Evolutionary conservation across 1,284 basidiomycete species (phyloP), one percentile per base, ranked within the genome.

Genomic region (Ceratobasidium sp.): DNA sequence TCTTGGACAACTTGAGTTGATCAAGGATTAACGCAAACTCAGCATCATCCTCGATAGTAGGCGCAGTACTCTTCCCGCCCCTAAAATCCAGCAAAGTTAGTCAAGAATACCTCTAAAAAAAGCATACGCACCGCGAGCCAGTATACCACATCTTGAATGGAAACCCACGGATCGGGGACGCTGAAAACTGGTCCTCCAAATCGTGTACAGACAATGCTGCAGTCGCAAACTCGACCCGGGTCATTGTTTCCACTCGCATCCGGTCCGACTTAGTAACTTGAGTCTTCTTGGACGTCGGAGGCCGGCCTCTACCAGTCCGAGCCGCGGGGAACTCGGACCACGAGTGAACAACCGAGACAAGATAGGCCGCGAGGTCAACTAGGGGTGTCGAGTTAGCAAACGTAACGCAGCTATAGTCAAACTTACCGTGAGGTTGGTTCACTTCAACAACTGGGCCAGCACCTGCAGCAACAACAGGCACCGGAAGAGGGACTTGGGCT

Each of bases 121-220:
- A 20, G 40, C 54, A 78, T 76, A 81, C 65, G 15, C 69, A 83
- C 80, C 42, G 73, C 2, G 71, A 73, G 20, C 81, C 81, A 10
- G 79, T 80, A 81, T 80, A 82, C 65, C 73, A 81, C 10, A 83
- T 40, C 75, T 81, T 81, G 77, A 82, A 82, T 17, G 57, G 33
- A 42, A 80, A 81, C 2, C 81, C 80, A 9, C 26, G 7, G 7
- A 13, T 38, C 38, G n/a, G 5, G 3, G 40, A 38, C 3, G 26
- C 7, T 23, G 13, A 42, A 50, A 57, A 82, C 61, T 79, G n/a
- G 23, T 80, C 75, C 40, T 33, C 10, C 42, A 82, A 71, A 28
- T 69, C 59, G 69, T 82, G 80, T n/a, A 68, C 48, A 1, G 12
- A 48, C 23, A 81, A 75, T 20, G 4, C 15, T 3, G 62, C 62